phyloP scores from a whole-genome alignment of 31 red algal genomes.

The Porphyra umbilicalis region DNA sequence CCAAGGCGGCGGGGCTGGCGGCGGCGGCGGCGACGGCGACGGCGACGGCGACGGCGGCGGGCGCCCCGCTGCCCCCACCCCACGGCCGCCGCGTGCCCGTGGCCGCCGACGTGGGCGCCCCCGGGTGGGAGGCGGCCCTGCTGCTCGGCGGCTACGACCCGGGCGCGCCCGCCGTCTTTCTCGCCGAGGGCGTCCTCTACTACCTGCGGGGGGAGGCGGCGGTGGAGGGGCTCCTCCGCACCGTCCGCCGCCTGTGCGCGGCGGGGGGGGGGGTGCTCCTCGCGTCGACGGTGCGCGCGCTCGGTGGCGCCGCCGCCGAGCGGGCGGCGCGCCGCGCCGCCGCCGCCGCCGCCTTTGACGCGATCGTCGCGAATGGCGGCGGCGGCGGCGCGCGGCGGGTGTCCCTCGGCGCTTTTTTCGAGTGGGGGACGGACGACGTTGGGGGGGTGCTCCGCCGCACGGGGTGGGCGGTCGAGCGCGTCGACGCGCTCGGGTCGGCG shows the following conservation, averaged over 20 bases:
- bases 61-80: too few species aligned
- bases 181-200: conserved; percentile 39
- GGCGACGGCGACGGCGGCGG: neutral
- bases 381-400: neutral
- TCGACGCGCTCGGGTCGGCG: conserved; percentile 11
- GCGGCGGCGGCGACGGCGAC: neutral
- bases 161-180: conserved; percentile 13
- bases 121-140: conserved; percentile 21
- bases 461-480: conserved; percentile 6
- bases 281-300: neutral
- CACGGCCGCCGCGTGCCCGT: neutral
- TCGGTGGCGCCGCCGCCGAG: neutral
- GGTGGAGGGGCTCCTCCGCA: neutral
- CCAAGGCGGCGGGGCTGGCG: neutral
- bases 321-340: neutral
- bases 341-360: neutral
- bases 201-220: conserved; percentile 17
- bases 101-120: neutral
- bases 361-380: neutral
- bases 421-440: neutral
- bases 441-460: neutral
- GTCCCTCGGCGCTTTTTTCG: neutral
- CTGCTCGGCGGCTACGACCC: conserved; percentile 28
- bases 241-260: neutral
- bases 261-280: neutral